Evolutionary conservation across 116 monocot genomes (phyloP).

Genomic region (Zostera marina): DNA sequence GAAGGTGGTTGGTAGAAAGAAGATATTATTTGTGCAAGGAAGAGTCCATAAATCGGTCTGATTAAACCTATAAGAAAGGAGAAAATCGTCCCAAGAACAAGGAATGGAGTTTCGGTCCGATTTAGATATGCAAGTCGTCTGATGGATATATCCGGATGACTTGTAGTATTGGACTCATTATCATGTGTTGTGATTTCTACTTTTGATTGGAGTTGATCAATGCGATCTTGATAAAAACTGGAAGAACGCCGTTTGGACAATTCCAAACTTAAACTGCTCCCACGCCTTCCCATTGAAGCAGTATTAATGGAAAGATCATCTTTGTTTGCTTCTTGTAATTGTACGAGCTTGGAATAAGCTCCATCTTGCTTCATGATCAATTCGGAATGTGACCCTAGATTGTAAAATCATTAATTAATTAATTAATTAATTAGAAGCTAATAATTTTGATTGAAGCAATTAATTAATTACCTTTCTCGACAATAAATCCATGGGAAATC

Average conservation of each 20-base stretch:
- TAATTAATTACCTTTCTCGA: conserved; percentile 48
- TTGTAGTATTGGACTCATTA: too few species aligned
- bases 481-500: conserved; percentile 26
- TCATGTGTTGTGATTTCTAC: too few species aligned
- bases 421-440: too few species aligned
- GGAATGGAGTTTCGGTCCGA: too few species aligned
- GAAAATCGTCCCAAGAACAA: conserved; percentile 26
- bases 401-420: too few species aligned
- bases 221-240: too few species aligned
- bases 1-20: conserved; percentile 25
- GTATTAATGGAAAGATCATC: too few species aligned
- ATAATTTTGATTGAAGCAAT: too few species aligned
- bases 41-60: conserved; percentile 18
- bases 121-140: too few species aligned
- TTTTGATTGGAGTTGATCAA: too few species aligned
- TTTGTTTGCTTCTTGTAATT: conserved; percentile 31
- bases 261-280: conserved; percentile 10
- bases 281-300: background rate
- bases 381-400: conserved; percentile 58
- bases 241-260: too few species aligned
- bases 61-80: conserved; percentile 16
- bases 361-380: conserved; percentile 46
- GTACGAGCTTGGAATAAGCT: conserved; percentile 72
- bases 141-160: too few species aligned
- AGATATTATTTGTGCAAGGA: conserved; percentile 14